Evolutionary conservation across 163 green algal species (phyloP).

Genomic region (Scenedesmus sp.): DNA sequence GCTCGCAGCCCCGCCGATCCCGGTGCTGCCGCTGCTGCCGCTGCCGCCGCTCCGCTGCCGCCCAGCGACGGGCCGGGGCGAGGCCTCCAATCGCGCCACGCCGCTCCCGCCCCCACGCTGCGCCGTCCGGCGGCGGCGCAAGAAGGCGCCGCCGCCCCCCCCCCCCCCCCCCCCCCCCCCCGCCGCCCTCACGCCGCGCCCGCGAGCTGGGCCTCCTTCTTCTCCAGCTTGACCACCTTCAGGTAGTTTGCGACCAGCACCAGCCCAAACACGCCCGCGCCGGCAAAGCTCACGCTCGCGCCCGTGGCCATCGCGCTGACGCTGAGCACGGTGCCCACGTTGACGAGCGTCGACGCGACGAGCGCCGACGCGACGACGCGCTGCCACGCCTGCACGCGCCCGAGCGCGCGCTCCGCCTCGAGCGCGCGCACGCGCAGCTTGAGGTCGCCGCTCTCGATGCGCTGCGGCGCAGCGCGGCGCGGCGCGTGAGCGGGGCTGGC

Average conservation of each 20-base stretch:
- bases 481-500: no score
- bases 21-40: background rate
- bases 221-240: slow-evolving; percentile 74
- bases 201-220: slow-evolving; percentile 79
- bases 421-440: slow-evolving; percentile 97
- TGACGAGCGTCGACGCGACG: slow-evolving; percentile 85
- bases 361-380: slow-evolving; percentile 78
- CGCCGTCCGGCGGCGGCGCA: background rate
- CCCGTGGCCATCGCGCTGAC: slow-evolving; percentile 72
- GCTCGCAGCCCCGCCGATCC: background rate
- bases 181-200: slow-evolving; percentile 52
- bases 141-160: background rate
- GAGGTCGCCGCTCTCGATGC: slow-evolving; percentile 90
- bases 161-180: no score
- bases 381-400: slow-evolving; percentile 88
- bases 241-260: slow-evolving; percentile 71
- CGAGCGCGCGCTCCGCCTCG: slow-evolving; percentile 92
- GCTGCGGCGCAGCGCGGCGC: no score
- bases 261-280: slow-evolving; percentile 74
- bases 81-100: background rate
- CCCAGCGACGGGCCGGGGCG: background rate
- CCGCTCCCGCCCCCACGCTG: no score
- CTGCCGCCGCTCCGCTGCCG: background rate
- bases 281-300: slow-evolving; percentile 74
- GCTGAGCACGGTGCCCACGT: slow-evolving; percentile 91